Evolutionary conservation across 1,139 yeast genomes (phyloP), one percentile per base, ranked within the genome.

Genomic region (Candida freyschussii): DNA sequence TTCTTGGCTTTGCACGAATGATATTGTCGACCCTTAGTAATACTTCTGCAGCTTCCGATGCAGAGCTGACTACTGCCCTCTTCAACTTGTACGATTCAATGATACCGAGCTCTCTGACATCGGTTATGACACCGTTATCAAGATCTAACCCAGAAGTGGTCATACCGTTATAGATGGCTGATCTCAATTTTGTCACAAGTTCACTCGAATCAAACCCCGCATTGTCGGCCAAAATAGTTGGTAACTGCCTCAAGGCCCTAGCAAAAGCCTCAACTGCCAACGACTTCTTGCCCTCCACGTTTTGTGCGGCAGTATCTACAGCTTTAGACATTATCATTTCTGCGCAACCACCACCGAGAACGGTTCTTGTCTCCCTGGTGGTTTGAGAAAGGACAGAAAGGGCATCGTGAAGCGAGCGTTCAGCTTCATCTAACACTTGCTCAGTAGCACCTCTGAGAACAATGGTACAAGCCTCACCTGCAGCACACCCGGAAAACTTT

Each of bases 241-340:
- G 99, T 45, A 91, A 71, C 62, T 89, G 96, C 60, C 97, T 80
- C 52, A 91, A 71, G 5, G 97, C 97, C 45, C 81, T 77, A 15
- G 95, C 96, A 64, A 85, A 91, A 1, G 96, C 80, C 61, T 91
- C 98, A 39, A 93, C 78, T 2, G 99, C 99, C 41, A 91, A 68
- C 1, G 96, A 82, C 56, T 85, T 85, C 65, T 93, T 91, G 47
- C 98, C 98, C 21, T 84, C 81, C 48, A 82, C 91, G 54, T 85
- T 87, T 52, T 93, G 94, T 17, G 97, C 96, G 30, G 81, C 85
- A 44, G 85, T 87, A 49, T 93, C 98, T 22, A 91, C 97, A 6
- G 98, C 96, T 60, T 85, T 86, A 10, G 96, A 83, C 98, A 91
- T 91, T 50, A 86, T 70, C 96, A 91, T 89, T 62, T 91, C 99